A percentile compares a stretch with the other conserved stretches of the same genome.
Evolutionary conservation across 2,329 filamentous ascomycete genomes (phyloP).

Genomic region (Aspergillus pseudoterreus): DNA sequence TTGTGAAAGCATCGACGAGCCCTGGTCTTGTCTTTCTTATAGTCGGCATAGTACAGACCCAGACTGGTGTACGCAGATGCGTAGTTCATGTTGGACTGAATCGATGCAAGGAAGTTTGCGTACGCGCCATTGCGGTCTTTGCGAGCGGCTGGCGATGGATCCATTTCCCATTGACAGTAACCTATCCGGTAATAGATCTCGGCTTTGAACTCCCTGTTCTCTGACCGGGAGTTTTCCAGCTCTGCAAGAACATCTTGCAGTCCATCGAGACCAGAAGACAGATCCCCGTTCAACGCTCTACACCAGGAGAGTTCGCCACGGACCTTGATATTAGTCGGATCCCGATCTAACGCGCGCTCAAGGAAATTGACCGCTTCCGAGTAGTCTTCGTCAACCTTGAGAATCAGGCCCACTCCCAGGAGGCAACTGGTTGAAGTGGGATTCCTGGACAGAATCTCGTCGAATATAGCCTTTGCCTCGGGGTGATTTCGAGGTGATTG

Average conservation of each 20-base stretch:
- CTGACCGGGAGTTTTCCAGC: slow-evolving; percentile 59
- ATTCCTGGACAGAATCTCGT: slow-evolving; percentile 73
- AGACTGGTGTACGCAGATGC: slow-evolving; percentile 89
- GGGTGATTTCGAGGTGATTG: slow-evolving; percentile 85
- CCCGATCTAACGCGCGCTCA: slow-evolving; percentile 67
- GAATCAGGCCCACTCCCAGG: slow-evolving; percentile 85
- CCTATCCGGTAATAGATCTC: slow-evolving; percentile 85
- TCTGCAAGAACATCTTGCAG: slow-evolving; percentile 66
- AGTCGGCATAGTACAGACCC: slow-evolving; percentile 87
- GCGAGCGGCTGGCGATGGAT: slow-evolving; percentile 68
- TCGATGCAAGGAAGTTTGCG: slow-evolving; percentile 72
- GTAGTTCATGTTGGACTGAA: slow-evolving; percentile 83
- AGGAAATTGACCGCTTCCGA: slow-evolving; percentile 77
- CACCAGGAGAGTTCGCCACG: slow-evolving; percentile 90
- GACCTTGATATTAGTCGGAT: slow-evolving; percentile 71
- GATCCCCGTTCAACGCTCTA: slow-evolving; percentile 76
- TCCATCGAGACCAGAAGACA: slow-evolving; percentile 62
- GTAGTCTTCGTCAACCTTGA: slow-evolving; percentile 90
- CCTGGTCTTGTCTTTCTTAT: slow-evolving; percentile 79
- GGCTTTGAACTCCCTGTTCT: slow-evolving; percentile 69
- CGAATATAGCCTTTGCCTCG: slow-evolving; percentile 83
- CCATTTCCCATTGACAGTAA: slow-evolving; percentile 79
- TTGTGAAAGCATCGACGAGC: slow-evolving; percentile 94
- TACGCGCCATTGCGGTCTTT: slow-evolving; percentile 82
- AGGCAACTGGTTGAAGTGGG: slow-evolving; percentile 73